Evolutionary conservation across 371 early-diverging fungal species (phyloP).

Genomic region (Dichotomocladium elegans): DNA sequence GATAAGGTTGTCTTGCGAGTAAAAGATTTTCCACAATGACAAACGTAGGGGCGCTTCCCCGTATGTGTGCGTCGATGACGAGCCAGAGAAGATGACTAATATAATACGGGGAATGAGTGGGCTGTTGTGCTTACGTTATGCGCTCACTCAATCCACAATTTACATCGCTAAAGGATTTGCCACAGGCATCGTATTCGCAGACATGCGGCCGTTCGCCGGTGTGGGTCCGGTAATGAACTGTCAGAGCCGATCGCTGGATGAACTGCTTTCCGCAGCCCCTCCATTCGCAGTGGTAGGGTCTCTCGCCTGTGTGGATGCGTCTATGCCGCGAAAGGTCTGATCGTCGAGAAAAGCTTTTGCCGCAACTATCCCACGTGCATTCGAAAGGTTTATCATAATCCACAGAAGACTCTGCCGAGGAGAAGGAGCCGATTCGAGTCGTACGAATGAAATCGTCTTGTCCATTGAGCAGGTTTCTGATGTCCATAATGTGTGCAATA

Average conservation of each 20-base stretch:
- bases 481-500: constrained; percentile 36
- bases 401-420: constrained; percentile 13
- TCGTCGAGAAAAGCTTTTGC: constrained; percentile 71
- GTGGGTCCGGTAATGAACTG: constrained; percentile 72
- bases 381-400: constrained; percentile 52
- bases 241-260: constrained; percentile 72
- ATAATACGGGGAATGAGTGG: background rate
- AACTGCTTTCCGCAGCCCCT: constrained; percentile 65
- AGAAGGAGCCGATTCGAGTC: constrained; percentile 1
- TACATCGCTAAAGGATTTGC: constrained; percentile 57
- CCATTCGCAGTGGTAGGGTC: constrained; percentile 66
- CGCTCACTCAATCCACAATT: constrained; percentile 25
- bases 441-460: background rate
- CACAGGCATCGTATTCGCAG: constrained; percentile 59
- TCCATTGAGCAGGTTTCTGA: constrained; percentile 40
- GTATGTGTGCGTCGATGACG: constrained; percentile 51
- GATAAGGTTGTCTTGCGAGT: constrained; percentile 69
- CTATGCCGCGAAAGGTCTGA: constrained; percentile 78
- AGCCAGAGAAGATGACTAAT: constrained; percentile 44
- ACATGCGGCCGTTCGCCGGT: constrained; percentile 72
- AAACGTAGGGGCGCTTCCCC: constrained; percentile 47
- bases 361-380: constrained; percentile 66
- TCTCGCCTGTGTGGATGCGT: constrained; percentile 73
- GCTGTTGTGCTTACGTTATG: background rate
- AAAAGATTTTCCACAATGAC: constrained; percentile 58